A percentile compares a stretch with the other conserved stretches of the same genome.
phyloP scores from a whole-genome alignment of 2,329 filamentous ascomycete genomes.

The Aspergillus tamarii region DNA sequence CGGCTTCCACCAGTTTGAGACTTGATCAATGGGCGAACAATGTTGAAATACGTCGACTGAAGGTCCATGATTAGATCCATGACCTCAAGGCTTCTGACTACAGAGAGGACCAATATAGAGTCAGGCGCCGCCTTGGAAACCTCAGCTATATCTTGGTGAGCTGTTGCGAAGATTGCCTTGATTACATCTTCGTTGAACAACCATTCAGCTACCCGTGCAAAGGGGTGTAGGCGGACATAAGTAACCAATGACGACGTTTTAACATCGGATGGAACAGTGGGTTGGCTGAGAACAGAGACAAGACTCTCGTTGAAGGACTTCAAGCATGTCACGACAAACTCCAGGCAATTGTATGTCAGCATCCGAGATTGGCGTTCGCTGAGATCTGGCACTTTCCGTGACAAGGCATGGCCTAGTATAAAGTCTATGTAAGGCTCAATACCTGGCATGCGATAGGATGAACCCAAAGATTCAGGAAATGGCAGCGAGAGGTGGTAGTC shows the following conservation, averaged over 20 bases:
- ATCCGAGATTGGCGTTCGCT: slow-evolving; percentile 72
- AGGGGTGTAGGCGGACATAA: slow-evolving; percentile 89
- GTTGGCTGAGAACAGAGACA: slow-evolving; percentile 80
- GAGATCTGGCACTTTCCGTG: slow-evolving; percentile 66
- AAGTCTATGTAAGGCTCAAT: slow-evolving; percentile 95
- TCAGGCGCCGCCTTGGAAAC: slow-evolving; percentile 73
- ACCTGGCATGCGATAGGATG: slow-evolving; percentile 75
- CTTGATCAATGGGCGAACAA: slow-evolving; percentile 79
- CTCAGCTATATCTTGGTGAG: slow-evolving; percentile 74
- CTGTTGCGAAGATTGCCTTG: slow-evolving; percentile 73
- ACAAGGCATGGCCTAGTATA: slow-evolving; percentile 77
- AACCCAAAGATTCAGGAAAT: slow-evolving; percentile 84
- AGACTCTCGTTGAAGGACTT: slow-evolving; percentile 92
- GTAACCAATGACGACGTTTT: slow-evolving; percentile 72
- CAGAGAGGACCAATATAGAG: slow-evolving; percentile 78
- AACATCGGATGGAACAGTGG: slow-evolving; percentile 73
- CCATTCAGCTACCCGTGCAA: slow-evolving; percentile 96
- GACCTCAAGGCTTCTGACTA: slow-evolving; percentile 80
- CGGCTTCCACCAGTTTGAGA: slow-evolving; percentile 63
- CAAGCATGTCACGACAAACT: slow-evolving; percentile 79
- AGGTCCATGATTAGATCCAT: slow-evolving; percentile 81
- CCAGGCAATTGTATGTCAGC: slow-evolving; percentile 77
- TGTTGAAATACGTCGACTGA: slow-evolving; percentile 87
- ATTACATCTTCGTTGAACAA: slow-evolving; percentile 92
- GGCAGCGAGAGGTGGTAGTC: slow-evolving; percentile 75